Evolutionary conservation across 2,329 filamentous ascomycete species (phyloP).

Genomic region (Sporothrix globosa): DNA sequence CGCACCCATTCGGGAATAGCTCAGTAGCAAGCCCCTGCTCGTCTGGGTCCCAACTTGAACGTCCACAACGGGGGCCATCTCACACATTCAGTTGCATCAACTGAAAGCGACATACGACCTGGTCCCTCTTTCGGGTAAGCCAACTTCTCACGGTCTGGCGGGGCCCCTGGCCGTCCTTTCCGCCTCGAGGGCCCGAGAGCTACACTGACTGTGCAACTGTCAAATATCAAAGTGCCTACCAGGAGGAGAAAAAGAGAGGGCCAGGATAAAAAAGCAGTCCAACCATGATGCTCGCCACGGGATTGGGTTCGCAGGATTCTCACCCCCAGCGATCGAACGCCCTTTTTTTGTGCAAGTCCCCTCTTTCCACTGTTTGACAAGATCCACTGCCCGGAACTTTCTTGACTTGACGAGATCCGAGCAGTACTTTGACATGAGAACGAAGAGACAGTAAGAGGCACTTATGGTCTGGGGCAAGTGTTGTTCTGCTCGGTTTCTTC

Average conservation of each 20-base stretch:
- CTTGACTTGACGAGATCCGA: constrained; percentile 12
- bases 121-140: background rate
- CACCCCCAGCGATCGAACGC: constrained; percentile 5
- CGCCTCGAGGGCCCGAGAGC: constrained; percentile 28
- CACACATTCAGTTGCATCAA: constrained; percentile 3
- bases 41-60: background rate
- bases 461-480: background rate
- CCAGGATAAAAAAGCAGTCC: background rate
- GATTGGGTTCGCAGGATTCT: constrained; percentile 31
- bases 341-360: constrained; percentile 1
- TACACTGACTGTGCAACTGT: background rate
- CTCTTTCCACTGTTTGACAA: background rate
- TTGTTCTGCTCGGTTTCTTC: constrained; percentile 9
- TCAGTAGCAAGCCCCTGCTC: constrained; percentile 1
- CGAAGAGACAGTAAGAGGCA: background rate
- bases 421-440: constrained; percentile 7
- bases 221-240: too few relatives aligned
- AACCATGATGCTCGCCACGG: constrained; percentile 28
- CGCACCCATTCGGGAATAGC: constrained; percentile 31
- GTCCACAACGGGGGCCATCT: background rate
- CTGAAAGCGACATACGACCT: background rate
- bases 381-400: constrained; percentile 24
- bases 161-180: constrained; percentile 10
- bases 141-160: background rate
- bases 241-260: too few relatives aligned